Evolutionary conservation across 106 monocot species (phyloP), one percentile per base, ranked within the genome.

Genomic region (Dioscorea zingiberensis): DNA sequence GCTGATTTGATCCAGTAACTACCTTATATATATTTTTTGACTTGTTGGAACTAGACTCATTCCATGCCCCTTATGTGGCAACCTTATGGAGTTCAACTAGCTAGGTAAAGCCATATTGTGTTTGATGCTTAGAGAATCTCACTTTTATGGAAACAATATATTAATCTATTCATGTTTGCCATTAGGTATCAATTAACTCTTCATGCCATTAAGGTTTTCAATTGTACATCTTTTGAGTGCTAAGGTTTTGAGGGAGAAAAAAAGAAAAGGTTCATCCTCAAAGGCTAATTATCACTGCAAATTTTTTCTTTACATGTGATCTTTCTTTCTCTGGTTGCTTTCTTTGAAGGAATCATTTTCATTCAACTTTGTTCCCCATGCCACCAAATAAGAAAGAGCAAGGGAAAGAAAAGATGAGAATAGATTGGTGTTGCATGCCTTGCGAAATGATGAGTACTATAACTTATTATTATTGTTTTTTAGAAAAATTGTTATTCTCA

Each of bases 361-460:
- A 51, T 18, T 19, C 51, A 18, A 51, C 51, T 51, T 51, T 51
- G 51, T 51, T 51, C 19, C 19, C 51, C 51, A 54, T 18, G 12
- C 17, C 4, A 56, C 12, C 56, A 56, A 12, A 24, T 22, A 23
- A 21, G 0, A 21, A 56, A 19, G 25, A 45, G 0, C 0, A 22
- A 5, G n/a, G 18, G 28, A 29, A 61, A 29, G 30, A 61, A 61
- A 19, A 29, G 17, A 29, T 29, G 15, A 45, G 63, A 21, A 30
- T n/a, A 18, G 63, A 44, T 45, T 4, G 21, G 6, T 44, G 21
- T 63, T 63, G 63, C 63, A 63, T 63, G 63, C 45, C 44, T 38
- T 38, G 27, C 19, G 7, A 45, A 22, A 46, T 63, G 21, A 63
- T 19, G 5, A 63, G 22, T 44, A 45, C 18, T 2, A 17, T 44